Evolutionary conservation across 2,329 filamentous ascomycete genomes (phyloP).

Genomic region (Claviceps spartinae): DNA sequence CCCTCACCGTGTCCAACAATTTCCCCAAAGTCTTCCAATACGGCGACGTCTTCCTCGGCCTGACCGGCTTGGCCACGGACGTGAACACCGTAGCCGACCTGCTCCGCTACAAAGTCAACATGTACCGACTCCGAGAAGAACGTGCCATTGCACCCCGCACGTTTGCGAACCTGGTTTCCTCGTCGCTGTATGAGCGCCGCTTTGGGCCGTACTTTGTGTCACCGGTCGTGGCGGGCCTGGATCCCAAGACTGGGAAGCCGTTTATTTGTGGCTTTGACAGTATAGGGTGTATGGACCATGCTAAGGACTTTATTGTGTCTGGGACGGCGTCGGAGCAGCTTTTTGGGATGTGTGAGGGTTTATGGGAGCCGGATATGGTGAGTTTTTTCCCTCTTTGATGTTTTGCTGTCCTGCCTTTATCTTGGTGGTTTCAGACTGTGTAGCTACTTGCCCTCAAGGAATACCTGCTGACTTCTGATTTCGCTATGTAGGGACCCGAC

Average conservation of each 20-base stretch:
- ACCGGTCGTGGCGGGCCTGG: conserved; percentile 87
- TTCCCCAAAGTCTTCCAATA: conserved; percentile 99
- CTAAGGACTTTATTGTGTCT: conserved; percentile 97
- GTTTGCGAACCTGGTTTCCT: conserved; percentile 90
- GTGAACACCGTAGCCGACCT: conserved; percentile 89
- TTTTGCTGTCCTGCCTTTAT: not conserved
- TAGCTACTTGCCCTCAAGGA: too few relatives aligned
- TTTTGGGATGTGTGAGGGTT: conserved; percentile 94
- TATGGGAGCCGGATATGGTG: conserved; percentile 97
- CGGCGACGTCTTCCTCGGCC: conserved; percentile 85
- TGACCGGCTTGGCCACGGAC: conserved; percentile 93
- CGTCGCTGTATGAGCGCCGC: conserved; percentile 81
- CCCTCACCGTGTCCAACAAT: conserved; percentile 97
- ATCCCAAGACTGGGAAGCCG: conserved; percentile 83
- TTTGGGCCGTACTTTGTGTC: conserved; percentile 96
- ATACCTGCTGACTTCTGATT: not conserved
- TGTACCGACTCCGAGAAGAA: conserved; percentile 98
- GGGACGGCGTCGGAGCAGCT: conserved; percentile 94
- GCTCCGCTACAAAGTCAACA: conserved; percentile 99
- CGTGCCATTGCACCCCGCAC: conserved; percentile 88
- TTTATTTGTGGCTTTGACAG: conserved; percentile 99
- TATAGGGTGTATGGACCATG: conserved; percentile 98
- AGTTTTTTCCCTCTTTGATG: conserved; percentile 14
- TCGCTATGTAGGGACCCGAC: conserved; percentile 55
- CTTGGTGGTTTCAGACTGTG: not conserved